Evolutionary conservation across 805 yeast species (phyloP).

Genomic region (Sugiyamaella lignohabitans): DNA sequence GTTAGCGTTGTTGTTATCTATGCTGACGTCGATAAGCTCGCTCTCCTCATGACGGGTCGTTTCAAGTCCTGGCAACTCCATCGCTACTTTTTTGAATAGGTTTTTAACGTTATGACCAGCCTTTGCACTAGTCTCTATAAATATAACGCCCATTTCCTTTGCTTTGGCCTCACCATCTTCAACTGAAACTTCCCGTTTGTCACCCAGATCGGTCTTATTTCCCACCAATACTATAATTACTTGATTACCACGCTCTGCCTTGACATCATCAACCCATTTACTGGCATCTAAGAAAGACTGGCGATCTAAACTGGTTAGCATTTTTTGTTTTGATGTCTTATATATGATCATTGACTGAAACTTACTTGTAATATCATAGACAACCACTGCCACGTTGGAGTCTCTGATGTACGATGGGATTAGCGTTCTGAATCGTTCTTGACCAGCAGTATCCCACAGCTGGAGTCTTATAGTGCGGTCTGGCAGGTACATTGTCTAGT

Average conservation of each 20-base stretch:
- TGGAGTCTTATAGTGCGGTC: slow-evolving; percentile 93
- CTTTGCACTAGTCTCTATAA: slow-evolving; percentile 90
- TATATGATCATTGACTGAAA: background rate
- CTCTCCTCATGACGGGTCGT: slow-evolving; percentile 23
- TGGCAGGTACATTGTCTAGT: slow-evolving; percentile 90
- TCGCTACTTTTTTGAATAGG: slow-evolving; percentile 84
- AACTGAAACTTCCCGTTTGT: slow-evolving; percentile 74
- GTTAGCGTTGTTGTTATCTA: slow-evolving; percentile 1
- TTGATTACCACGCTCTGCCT: slow-evolving; percentile 83
- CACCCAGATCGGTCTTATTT: slow-evolving; percentile 79
- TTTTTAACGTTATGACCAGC: slow-evolving; percentile 90
- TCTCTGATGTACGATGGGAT: slow-evolving; percentile 95
- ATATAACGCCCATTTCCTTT: slow-evolving; percentile 65
- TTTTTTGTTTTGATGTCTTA: background rate
- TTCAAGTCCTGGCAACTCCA: slow-evolving; percentile 79
- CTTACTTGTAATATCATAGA: slow-evolving; percentile 84
- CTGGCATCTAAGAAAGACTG: slow-evolving; percentile 77
- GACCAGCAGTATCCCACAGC: slow-evolving; percentile 98
- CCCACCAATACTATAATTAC: slow-evolving; percentile 90
- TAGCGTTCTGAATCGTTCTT: slow-evolving; percentile 88
- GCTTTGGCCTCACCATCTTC: slow-evolving; percentile 88
- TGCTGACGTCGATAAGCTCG: slow-evolving; percentile 19
- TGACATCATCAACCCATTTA: slow-evolving; percentile 93
- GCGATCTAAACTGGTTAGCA: slow-evolving; percentile 26
- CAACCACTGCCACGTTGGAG: slow-evolving; percentile 94